Evolutionary conservation across 2,329 filamentous ascomycete species (phyloP).

Genomic region (Epichloe bromicola): DNA sequence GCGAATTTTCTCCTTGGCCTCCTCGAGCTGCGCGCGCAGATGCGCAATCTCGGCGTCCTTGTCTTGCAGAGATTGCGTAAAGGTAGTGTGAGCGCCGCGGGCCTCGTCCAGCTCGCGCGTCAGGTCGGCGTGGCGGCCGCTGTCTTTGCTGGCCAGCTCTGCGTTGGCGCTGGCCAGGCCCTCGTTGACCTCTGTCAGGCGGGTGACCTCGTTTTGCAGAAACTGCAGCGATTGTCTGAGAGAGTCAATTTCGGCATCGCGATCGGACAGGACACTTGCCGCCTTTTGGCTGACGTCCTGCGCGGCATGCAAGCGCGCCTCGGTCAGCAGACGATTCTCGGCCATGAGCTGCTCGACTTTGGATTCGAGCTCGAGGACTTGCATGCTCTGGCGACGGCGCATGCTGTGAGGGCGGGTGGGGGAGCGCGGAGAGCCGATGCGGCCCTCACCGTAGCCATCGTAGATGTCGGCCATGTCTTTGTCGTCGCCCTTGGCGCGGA

Average conservation of each 20-base stretch:
- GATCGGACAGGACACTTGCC: slow-evolving; percentile 61
- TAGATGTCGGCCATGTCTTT: slow-evolving; percentile 88
- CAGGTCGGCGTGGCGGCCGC: slow-evolving; percentile 53
- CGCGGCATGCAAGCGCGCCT: slow-evolving; percentile 60
- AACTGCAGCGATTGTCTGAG: slow-evolving; percentile 68
- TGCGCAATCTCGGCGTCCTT: slow-evolving; percentile 76
- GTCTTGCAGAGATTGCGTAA: slow-evolving; percentile 53
- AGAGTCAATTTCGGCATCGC: slow-evolving; percentile 74
- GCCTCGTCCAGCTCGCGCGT: slow-evolving; percentile 57
- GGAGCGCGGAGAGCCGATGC: slow-evolving; percentile 73
- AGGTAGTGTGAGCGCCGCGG: slow-evolving; percentile 49
- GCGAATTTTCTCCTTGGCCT: slow-evolving; percentile 50
- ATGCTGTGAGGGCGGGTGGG: slow-evolving; percentile 91
- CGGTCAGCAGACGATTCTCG: slow-evolving; percentile 70
- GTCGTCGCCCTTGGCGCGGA: slow-evolving; percentile 37
- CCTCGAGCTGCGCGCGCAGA: slow-evolving; percentile 65
- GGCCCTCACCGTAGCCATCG: slow-evolving; percentile 87
- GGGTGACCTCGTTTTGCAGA: slow-evolving; percentile 68
- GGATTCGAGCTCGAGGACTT: slow-evolving; percentile 82
- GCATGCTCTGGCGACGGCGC: slow-evolving; percentile 94
- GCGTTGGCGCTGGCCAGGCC: slow-evolving; percentile 65
- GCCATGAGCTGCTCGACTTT: slow-evolving; percentile 71
- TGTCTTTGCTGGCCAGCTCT: slow-evolving; percentile 63
- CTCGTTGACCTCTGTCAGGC: slow-evolving; percentile 72
- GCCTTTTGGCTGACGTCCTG: slow-evolving; percentile 50